These are phyloP conservation scores for Chenopodium formosanum DNA, from an alignment of 148 eudicot species.

Conservation along the genomic window DNA sequence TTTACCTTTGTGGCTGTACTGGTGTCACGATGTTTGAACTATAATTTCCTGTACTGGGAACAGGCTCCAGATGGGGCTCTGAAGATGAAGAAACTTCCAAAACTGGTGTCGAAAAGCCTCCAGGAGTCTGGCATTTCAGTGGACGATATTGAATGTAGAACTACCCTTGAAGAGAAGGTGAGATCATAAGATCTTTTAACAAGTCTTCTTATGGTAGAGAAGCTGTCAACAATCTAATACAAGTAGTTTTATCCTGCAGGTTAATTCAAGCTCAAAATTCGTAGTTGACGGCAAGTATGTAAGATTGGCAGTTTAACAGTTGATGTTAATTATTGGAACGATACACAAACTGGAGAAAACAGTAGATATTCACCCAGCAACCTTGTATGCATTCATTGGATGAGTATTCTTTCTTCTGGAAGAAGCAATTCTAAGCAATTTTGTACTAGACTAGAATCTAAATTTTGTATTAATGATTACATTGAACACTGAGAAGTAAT, in stretches of 20 bases:
- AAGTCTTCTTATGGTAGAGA: background rate
- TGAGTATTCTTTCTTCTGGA: background rate
- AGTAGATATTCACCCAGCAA: background rate
- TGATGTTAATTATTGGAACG: conserved; percentile 9
- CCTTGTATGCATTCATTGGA: background rate
- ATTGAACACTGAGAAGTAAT: background rate
- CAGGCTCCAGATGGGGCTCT: conserved; percentile 61
- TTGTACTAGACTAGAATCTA: conserved; percentile 10
- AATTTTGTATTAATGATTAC: conserved; percentile 9
- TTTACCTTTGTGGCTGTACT: background rate
- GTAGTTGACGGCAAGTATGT: conserved; percentile 64
- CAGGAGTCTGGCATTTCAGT: conserved; percentile 46
- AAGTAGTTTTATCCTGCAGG: conserved; percentile 39
- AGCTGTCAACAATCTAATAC: conserved; percentile 2
- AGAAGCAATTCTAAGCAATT: conserved; percentile 9
- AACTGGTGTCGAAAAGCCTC: conserved; percentile 51
- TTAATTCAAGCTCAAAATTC: conserved; percentile 68
- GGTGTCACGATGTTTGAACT: background rate
- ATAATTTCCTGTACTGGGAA: conserved; percentile 8
- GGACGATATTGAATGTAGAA: conserved; percentile 41
- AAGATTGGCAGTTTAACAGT: conserved; percentile 40
- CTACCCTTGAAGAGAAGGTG: conserved; percentile 63
- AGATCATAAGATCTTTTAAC: background rate
- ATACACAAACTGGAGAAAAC: background rate
- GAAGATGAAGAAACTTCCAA: conserved; percentile 67